Conservation (phyloP, 768 basidiomycete species). For the Phanerochaete carnosa region DNA sequence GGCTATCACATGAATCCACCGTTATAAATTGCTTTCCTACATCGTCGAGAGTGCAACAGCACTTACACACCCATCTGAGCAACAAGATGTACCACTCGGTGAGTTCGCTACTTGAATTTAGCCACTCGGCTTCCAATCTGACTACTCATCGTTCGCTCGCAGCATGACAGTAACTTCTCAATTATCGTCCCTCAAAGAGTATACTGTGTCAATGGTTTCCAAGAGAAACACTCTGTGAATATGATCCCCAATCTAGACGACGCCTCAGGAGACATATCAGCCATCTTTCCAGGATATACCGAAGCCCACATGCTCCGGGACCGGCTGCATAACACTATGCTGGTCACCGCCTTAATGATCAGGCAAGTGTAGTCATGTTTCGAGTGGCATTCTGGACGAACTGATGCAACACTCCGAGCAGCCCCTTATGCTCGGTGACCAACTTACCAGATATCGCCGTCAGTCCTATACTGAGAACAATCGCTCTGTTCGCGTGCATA, state of each 20-base stretch:
- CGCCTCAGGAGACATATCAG: not conserved
- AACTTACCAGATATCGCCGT: not conserved
- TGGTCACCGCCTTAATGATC: not conserved
- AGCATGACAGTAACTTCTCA: not conserved
- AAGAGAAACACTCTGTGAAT: not conserved
- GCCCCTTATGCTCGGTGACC: not conserved
- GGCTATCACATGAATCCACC: too few relatives aligned
- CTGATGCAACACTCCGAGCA: not conserved
- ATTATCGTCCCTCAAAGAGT: not conserved
- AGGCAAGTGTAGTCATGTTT: not conserved
- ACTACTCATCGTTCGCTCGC: not conserved
- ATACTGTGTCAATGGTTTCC: not conserved
- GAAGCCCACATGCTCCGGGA: not conserved
- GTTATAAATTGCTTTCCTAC: too few relatives aligned
- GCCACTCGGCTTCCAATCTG: not conserved
- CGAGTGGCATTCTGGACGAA: not conserved
- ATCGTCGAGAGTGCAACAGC: too few relatives aligned
- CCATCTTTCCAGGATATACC: not conserved
- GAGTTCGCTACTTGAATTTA: not conserved
- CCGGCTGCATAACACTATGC: not conserved
- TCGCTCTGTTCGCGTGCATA: not conserved
- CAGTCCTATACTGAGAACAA: not conserved
- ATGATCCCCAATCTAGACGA: not conserved
- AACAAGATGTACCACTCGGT: too few relatives aligned
- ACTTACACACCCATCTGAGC: too few relatives aligned